Base-by-base conservation (phyloP, 345 rosid genomes). In the Boechera retrofracta region DNA sequence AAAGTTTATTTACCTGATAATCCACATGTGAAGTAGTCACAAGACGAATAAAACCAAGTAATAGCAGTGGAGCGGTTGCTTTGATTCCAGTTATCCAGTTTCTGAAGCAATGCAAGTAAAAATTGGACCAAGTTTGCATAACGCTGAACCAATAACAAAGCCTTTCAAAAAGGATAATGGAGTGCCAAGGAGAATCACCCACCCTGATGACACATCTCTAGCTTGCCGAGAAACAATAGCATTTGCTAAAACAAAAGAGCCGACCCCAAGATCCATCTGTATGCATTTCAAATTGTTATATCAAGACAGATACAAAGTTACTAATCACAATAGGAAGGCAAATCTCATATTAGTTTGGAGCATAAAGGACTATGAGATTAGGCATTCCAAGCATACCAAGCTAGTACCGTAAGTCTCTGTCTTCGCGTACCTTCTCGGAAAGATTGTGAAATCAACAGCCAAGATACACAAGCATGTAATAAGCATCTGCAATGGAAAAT, bases 231-330 rank as follows among this genome's bases (percentile, higher is more conserved):
- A 94, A 69, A 88, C 91, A 69, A 92, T 75, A 69, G 99, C 82
- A 80, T 92, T 89, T 45, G 87, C 87, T 47, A 90, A 44, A 33
- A 90, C 88, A 87, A 95, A 95, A 72, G 96, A 92, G 65, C 98
- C 99, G 64, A 95, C 98, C 38, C 99, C 99, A 71, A 92, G 87
- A 86, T 92, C 98, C 99, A 92, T 92, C 98, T 92, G 83, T 83
- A 24, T 77, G 16, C 79, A 71, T 77, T 59, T 64, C 36, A 70
- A 49, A 72, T 53, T 47, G 65, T 35, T 53, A 44, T 15, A 62
- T 16, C 8, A 12, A 69, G 0, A 73, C 31, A 51, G 3, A 39
- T 41, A 51, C 52, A 62, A 51, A 53, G 29, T 57, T 36, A 56
- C 45, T 26, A 9, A 33, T 45, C 45, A 49, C 71, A 15, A 39